Conservation (phyloP, 2,329 filamentous ascomycete genomes). For the Apiospora sp. region DNA sequence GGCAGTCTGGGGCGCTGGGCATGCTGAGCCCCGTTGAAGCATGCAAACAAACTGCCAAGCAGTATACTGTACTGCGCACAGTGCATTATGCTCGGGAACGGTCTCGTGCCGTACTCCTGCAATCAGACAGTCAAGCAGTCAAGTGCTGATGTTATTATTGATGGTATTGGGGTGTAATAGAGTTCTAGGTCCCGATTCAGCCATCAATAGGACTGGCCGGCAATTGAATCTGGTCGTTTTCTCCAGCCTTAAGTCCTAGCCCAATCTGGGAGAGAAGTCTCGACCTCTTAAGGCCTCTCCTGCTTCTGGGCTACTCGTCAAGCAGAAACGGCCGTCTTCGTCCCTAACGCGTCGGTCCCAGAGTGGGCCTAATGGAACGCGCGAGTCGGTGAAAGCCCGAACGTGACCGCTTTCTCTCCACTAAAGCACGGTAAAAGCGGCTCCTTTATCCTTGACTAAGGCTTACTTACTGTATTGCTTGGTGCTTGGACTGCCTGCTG, state of each 20-base stretch:
- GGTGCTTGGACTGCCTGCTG: no score
- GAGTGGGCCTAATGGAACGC: background rate
- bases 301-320: background rate
- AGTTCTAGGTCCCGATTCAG: background rate
- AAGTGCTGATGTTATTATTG: background rate
- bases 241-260: background rate
- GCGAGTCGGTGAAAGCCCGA: slow-evolving; percentile 14
- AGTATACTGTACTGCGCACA: background rate
- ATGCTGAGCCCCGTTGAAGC: background rate
- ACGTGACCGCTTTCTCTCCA: background rate
- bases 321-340: slow-evolving; percentile 12
- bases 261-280: background rate
- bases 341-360: background rate
- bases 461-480: background rate
- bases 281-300: background rate
- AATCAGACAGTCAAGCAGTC: background rate
- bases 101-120: background rate
- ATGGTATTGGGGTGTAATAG: background rate
- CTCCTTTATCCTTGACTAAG: background rate
- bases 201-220: background rate
- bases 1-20: slow-evolving; percentile 2
- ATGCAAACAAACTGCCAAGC: background rate
- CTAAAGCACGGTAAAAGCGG: slow-evolving; percentile 13
- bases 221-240: background rate
- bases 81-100: background rate